Conservation (phyloP, 768 basidiomycete genomes). For the Russula earlei region DNA sequence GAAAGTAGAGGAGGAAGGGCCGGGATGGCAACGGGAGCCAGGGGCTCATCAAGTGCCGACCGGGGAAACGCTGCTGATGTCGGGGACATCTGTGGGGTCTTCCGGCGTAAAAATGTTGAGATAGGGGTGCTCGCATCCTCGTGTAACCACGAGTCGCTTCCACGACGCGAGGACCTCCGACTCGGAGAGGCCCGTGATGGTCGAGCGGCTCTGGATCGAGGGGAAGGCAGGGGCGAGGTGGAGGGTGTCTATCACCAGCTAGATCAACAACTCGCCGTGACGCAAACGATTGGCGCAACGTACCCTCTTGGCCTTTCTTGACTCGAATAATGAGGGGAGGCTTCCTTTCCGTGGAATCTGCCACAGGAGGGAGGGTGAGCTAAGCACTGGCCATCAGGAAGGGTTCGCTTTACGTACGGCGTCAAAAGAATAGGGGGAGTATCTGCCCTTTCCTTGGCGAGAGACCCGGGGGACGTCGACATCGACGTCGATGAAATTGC, state of each 20-base stretch:
- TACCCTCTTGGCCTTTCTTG: slow-evolving; percentile 24
- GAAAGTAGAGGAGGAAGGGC: slow-evolving; percentile 48
- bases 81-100: slow-evolving; percentile 61
- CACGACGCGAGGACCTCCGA: slow-evolving; percentile 15
- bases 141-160: slow-evolving; percentile 24
- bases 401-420: slow-evolving; percentile 23
- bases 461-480: slow-evolving; percentile 22
- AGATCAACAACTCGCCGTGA: background rate
- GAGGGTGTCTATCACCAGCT: slow-evolving; percentile 23
- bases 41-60: slow-evolving; percentile 26
- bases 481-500: slow-evolving; percentile 21
- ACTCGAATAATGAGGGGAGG: slow-evolving; percentile 23
- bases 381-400: background rate
- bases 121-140: slow-evolving; percentile 48
- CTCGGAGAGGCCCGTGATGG: slow-evolving; percentile 9
- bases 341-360: slow-evolving; percentile 26
- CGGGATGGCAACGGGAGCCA: slow-evolving; percentile 52
- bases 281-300: background rate
- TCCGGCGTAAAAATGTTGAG: slow-evolving; percentile 70
- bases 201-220: slow-evolving; percentile 17
- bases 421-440: slow-evolving; percentile 27
- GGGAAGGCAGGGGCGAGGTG: slow-evolving; percentile 25
- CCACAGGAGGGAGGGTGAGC: background rate
- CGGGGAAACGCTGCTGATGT: slow-evolving; percentile 36
- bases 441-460: slow-evolving; percentile 21